These are phyloP conservation scores for Penicillium polonicum DNA, from an alignment of 2,329 filamentous ascomycete species.

Conservation along the genomic window DNA sequence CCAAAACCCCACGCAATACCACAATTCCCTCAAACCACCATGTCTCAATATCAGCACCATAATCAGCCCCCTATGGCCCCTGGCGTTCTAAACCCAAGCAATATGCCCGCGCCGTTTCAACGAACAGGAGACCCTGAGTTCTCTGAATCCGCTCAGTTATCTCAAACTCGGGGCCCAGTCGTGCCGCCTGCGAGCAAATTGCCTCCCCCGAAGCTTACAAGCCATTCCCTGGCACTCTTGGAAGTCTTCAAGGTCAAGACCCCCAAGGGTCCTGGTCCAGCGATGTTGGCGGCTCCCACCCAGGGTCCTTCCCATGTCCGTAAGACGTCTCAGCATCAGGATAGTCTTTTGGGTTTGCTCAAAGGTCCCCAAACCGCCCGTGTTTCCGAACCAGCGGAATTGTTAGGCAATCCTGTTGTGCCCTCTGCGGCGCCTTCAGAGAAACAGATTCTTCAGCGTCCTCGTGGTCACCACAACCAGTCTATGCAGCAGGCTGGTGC, in stretches of 20 bases:
- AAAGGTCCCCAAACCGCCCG: constrained; percentile 25
- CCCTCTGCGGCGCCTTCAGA: constrained; percentile 27
- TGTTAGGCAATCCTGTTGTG: constrained; percentile 44
- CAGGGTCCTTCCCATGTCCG: constrained; percentile 14
- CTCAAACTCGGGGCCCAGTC: constrained; percentile 42
- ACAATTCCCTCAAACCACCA: constrained; percentile 24
- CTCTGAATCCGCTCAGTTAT: constrained; percentile 35
- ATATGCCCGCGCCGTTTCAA: constrained; percentile 46
- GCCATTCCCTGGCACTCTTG: constrained; percentile 58
- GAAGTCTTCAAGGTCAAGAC: constrained; percentile 55
- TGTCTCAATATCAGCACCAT: constrained; percentile 17
- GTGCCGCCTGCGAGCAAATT: constrained; percentile 58
- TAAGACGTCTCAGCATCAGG: constrained; percentile 39
- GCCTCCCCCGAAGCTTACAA: constrained; percentile 58
- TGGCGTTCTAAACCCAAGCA: constrained; percentile 17
- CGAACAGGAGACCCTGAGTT: constrained; percentile 49
- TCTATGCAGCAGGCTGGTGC: constrained; percentile 17
- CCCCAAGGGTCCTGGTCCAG: constrained; percentile 23
- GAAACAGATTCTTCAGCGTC: constrained; percentile 38
- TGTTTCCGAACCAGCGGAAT: constrained; percentile 37
- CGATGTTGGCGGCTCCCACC: constrained; percentile 17
- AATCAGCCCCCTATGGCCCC: constrained; percentile 18
- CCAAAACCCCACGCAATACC: constrained; percentile 23
- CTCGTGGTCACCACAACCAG: constrained; percentile 14
- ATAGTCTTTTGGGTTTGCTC: constrained; percentile 37